These are phyloP conservation scores for Brettanomyces anomalus DNA, from an alignment of 805 yeast genomes.

Conservation along the genomic window DNA sequence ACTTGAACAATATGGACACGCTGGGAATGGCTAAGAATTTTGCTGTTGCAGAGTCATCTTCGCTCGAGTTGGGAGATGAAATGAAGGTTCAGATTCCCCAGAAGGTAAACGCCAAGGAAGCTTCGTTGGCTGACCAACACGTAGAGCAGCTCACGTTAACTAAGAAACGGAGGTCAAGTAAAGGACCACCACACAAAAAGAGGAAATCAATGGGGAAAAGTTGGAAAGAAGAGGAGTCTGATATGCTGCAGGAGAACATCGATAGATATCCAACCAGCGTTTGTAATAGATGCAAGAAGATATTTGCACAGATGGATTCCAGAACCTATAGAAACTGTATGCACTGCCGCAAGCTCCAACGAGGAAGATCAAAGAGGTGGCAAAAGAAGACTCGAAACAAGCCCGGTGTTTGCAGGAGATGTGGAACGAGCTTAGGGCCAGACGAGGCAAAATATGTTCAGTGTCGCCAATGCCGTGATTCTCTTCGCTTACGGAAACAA, in stretches of 20 bases:
- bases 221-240: not conserved
- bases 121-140: too few relatives aligned
- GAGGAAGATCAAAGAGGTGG: conserved; percentile 58
- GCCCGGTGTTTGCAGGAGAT: conserved; percentile 55
- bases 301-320: conserved; percentile 38
- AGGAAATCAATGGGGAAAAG: too few relatives aligned
- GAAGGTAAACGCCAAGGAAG: too few relatives aligned
- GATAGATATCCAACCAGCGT: conserved; percentile 5
- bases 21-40: not conserved
- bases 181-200: too few relatives aligned
- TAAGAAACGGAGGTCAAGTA: too few relatives aligned
- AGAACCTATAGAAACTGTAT: conserved; percentile 48
- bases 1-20: not conserved
- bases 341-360: conserved; percentile 56
- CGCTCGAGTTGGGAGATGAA: too few relatives aligned
- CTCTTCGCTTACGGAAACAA: conserved; percentile 46
- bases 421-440: conserved; percentile 46
- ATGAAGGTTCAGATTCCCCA: too few relatives aligned
- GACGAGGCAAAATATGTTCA: conserved; percentile 37
- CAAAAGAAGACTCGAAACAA: conserved; percentile 51
- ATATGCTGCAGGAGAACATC: conserved; percentile 4
- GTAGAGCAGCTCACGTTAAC: too few relatives aligned
- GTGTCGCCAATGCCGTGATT: conserved; percentile 51
- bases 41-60: too few relatives aligned
- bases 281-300: conserved; percentile 56